Conservation (phyloP, 1,284 basidiomycete genomes). For the Microbotryum intermedium region DNA sequence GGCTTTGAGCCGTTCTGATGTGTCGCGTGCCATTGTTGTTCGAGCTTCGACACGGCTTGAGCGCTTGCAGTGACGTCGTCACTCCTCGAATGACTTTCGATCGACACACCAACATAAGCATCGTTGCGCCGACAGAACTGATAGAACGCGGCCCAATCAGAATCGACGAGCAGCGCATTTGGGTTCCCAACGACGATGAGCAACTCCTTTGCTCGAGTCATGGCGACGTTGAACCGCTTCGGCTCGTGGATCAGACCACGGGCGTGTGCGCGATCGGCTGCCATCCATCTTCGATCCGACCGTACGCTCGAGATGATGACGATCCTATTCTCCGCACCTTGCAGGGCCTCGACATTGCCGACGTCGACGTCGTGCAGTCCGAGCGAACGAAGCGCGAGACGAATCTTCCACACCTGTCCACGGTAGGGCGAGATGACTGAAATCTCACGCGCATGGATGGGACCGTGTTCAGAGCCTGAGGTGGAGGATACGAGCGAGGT, state of each 20-base stretch:
- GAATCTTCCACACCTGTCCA: conserved; percentile 43
- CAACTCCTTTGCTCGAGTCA: conserved; percentile 42
- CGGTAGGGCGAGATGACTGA: conserved; percentile 41
- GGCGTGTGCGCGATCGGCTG: conserved; percentile 35
- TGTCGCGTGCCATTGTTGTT: conserved; percentile 11
- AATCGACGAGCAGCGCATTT: conserved; percentile 32
- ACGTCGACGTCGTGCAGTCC: conserved; percentile 38
- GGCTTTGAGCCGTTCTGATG: not conserved
- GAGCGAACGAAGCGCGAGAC: conserved; percentile 35
- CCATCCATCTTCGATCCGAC: conserved; percentile 34
- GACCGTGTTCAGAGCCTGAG: not conserved
- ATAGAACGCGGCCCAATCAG: conserved; percentile 37
- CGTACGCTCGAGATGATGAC: conserved; percentile 40
- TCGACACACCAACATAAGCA: conserved; percentile 15
- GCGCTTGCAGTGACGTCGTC: not conserved
- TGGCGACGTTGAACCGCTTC: conserved; percentile 43
- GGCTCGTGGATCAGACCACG: conserved; percentile 40
- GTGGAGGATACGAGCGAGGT: conserved; percentile 23
- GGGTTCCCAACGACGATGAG: conserved; percentile 41
- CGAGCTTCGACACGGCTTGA: conserved; percentile 19
- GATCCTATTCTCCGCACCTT: conserved; percentile 36
- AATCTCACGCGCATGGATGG: conserved; percentile 35
- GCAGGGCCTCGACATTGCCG: conserved; percentile 39
- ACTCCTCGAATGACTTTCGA: not conserved
- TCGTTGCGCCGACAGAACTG: conserved; percentile 34